Base-by-base conservation (phyloP, 176 grass and related monocot genomes). In the Neostapfia colusana region DNA sequence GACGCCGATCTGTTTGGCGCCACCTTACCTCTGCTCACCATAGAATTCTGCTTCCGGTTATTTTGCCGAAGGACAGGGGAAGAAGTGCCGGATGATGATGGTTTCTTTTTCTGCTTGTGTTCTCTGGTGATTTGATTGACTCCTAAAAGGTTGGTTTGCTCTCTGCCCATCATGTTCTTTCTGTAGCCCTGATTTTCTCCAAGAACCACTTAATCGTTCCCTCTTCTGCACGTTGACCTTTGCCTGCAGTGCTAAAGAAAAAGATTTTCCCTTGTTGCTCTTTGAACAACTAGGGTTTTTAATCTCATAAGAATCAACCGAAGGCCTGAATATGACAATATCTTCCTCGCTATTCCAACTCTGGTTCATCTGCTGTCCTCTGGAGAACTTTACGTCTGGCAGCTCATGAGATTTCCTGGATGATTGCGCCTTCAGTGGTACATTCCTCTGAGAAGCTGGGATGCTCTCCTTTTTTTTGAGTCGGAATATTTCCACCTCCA, bases 151-250 rank as follows among this genome's bases (percentile, higher is more conserved):
- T 79, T 90, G 90, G 73, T 74, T 90, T 79, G 28, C 17, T 79
- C 78, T 90, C 25, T 73, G 72, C 28, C 91, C 86, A 54, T 93
- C 84, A 69, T 82, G 69, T 27, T 92, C 84, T 54, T 92, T 92
- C 49, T 88, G 88, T 23, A 36, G 21, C 72, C 81, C 39, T 78
- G 70, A 74, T 67, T 84, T 90, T 42, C 71, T 90, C 41, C 62
- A 75, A 67, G 81, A 76, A 63, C 83, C 60, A 81, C 59, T 79
- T 67, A 83, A 71, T 11, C 90, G 72, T 85, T 93, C 93, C 55
- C 88, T 89, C 81, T 86, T 97, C 72, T 91, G 90, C 59, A 97
- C 90, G 78, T 89, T 93, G 17, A 93, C 86, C 83, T 93, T 93
- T 77, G 90, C 90, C 65, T 93, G 88, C 25, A 93, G 69, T 13